Evolutionary conservation across 1,284 basidiomycete genomes (phyloP).

Genomic region (Pyrrhoderma lamaoense): DNA sequence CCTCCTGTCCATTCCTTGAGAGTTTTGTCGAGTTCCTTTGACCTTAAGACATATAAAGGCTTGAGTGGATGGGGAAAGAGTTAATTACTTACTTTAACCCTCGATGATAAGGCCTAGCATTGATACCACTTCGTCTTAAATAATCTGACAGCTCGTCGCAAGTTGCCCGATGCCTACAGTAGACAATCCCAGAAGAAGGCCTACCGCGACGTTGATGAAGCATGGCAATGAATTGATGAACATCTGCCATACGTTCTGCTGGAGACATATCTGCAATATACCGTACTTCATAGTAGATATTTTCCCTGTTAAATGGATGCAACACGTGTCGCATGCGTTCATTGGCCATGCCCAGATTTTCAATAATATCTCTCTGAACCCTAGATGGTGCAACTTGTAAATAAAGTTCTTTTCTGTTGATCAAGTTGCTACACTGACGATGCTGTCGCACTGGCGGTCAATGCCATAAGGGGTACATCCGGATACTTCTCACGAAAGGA

Average conservation of each 20-base stretch:
- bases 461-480: slow-evolving; percentile 73
- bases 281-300: slow-evolving; percentile 76
- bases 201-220: slow-evolving; percentile 50
- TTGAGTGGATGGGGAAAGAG: neutral
- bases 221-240: slow-evolving; percentile 58
- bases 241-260: slow-evolving; percentile 50
- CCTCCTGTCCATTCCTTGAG: slow-evolving; percentile 57
- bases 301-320: slow-evolving; percentile 74
- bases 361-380: slow-evolving; percentile 67
- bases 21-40: slow-evolving; percentile 48
- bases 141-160: slow-evolving; percentile 64
- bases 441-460: slow-evolving; percentile 72
- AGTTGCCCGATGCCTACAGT: slow-evolving; percentile 59
- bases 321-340: slow-evolving; percentile 54
- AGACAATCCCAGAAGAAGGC: slow-evolving; percentile 72
- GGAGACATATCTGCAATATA: slow-evolving; percentile 48
- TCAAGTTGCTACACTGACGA: slow-evolving; percentile 32
- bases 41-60: slow-evolving; percentile 28
- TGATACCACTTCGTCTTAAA: slow-evolving; percentile 58
- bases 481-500: slow-evolving; percentile 62
- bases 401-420: slow-evolving; percentile 4
- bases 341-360: slow-evolving; percentile 51
- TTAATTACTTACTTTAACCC: slow-evolving; percentile 41
- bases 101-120: slow-evolving; percentile 70
- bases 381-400: slow-evolving; percentile 35